A percentile compares a stretch with the other conserved stretches of the same genome.
phyloP scores from a whole-genome alignment of 2,329 filamentous ascomycete genomes.

The Aspergillus sergii region DNA sequence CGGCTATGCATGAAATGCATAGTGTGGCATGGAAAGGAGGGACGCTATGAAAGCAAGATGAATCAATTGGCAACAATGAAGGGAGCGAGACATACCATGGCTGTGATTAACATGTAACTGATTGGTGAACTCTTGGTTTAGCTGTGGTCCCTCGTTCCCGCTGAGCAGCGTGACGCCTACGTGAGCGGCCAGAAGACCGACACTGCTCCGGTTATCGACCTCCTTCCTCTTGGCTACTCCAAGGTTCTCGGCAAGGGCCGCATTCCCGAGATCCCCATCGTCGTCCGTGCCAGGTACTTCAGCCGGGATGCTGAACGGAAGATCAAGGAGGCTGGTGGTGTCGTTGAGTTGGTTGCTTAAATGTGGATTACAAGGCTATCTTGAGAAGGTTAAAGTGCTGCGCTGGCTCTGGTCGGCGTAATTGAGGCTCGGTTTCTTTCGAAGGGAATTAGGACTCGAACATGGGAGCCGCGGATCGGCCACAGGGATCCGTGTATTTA shows the following conservation, averaged over 20 bases:
- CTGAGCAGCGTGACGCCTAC: conserved; percentile 92
- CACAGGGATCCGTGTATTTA: conserved; percentile 33
- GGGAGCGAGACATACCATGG: neutral
- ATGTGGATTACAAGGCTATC: conserved; percentile 32
- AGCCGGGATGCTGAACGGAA: conserved; percentile 96
- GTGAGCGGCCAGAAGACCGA: conserved; percentile 77
- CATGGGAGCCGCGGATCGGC: conserved; percentile 32
- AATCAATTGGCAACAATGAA: neutral
- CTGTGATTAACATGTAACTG: conserved; percentile 13
- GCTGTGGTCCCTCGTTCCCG: conserved; percentile 95
- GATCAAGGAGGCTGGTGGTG: conserved; percentile 97
- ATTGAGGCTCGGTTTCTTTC: conserved; percentile 31
- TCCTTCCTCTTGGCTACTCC: conserved; percentile 94
- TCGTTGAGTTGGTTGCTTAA: conserved; percentile 94
- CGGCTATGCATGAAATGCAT: neutral
- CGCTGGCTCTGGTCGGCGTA: conserved; percentile 34
- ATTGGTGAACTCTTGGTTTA: conserved; percentile 41
- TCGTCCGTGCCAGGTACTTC: conserved; percentile 94
- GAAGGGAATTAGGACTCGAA: conserved; percentile 33
- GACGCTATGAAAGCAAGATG: neutral
- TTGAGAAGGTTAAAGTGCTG: conserved; percentile 33
- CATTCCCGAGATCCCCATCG: conserved; percentile 86
- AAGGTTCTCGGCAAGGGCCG: conserved; percentile 99
- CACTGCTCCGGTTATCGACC: conserved; percentile 96
- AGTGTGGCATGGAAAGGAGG: neutral